These are phyloP conservation scores for Anthracocystis setariae DNA, from an alignment of 1,284 basidiomycete species.

Conservation along the genomic window DNA sequence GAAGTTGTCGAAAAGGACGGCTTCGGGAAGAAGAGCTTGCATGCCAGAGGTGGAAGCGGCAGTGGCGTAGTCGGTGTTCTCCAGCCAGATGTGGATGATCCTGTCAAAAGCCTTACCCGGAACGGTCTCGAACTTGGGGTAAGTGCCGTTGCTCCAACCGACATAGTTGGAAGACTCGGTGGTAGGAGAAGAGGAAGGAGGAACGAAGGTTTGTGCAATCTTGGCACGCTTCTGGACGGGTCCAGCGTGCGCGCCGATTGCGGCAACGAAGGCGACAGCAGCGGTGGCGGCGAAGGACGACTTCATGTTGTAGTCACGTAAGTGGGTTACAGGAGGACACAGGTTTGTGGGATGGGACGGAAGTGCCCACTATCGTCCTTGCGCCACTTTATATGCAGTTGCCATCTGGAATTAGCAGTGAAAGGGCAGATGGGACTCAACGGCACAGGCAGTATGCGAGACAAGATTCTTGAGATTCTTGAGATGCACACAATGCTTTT, in stretches of 20 bases:
- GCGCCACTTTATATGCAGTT: too few relatives aligned
- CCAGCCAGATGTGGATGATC: conserved; percentile 72
- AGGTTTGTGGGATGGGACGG: too few relatives aligned
- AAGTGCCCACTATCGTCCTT: too few relatives aligned
- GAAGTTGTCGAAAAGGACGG: conserved; percentile 71
- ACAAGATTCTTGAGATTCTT: too few relatives aligned
- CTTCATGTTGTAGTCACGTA: conserved; percentile 13
- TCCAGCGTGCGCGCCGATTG: conserved; percentile 14
- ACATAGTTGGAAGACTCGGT: conserved; percentile 68
- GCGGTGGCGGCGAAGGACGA: conserved; percentile 85
- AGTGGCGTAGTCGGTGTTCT: conserved; percentile 73
- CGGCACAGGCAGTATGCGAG: too few relatives aligned
- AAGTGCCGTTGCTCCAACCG: conserved; percentile 69
- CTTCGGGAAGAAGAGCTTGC: conserved; percentile 70
- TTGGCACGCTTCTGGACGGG: conserved; percentile 47
- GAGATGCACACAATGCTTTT: too few relatives aligned
- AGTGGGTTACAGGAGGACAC: not conserved
- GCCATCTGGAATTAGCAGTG: too few relatives aligned
- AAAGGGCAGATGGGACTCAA: too few relatives aligned
- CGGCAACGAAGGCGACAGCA: conserved; percentile 76
- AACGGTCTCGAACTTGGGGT: conserved; percentile 68
- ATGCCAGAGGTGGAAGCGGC: conserved; percentile 69
- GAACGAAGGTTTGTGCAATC: conserved; percentile 68
- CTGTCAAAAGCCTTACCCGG: conserved; percentile 72
- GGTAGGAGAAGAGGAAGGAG: conserved; percentile 69